Conservation (phyloP, 2,329 filamentous ascomycete species). For the Colletotrichum acutatum region DNA sequence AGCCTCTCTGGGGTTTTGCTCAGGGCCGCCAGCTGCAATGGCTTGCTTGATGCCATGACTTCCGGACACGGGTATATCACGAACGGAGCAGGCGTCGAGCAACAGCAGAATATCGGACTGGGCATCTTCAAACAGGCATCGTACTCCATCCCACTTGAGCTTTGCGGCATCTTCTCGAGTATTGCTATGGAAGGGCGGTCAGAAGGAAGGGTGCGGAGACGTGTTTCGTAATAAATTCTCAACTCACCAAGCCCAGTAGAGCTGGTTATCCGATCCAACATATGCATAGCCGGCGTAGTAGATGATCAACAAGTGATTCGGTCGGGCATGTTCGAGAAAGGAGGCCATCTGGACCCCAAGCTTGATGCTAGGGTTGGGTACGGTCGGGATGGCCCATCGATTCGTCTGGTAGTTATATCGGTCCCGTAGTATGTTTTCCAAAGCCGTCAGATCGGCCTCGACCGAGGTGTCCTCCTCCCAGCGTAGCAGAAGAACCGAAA, state of each 20-base stretch:
- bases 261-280: constrained; percentile 66
- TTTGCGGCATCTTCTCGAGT: constrained; percentile 67
- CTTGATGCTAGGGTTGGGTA: constrained; percentile 69
- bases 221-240: neutral
- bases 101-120: constrained; percentile 72
- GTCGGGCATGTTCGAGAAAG: constrained; percentile 67
- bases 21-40: constrained; percentile 68
- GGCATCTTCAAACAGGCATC: constrained; percentile 70
- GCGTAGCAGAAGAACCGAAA: constrained; percentile 69
- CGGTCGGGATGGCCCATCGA: constrained; percentile 69
- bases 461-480: constrained; percentile 71
- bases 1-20: constrained; percentile 57
- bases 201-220: constrained; percentile 45
- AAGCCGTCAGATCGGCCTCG: constrained; percentile 62
- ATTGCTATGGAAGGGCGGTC: constrained; percentile 59
- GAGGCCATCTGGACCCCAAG: constrained; percentile 69
- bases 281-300: constrained; percentile 74
- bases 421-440: constrained; percentile 69
- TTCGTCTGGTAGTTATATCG: constrained; percentile 71
- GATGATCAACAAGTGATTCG: constrained; percentile 71
- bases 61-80: constrained; percentile 60
- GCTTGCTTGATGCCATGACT: constrained; percentile 70
- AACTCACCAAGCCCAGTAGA: constrained; percentile 75
- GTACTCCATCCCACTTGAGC: constrained; percentile 72
- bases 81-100: constrained; percentile 70